Percentiles rank a stretch among this genome's conserved stretches.
phyloP scores from a whole-genome alignment of 495 filamentous ascomycete genomes.

The Beverwykella pulmonaria region DNA sequence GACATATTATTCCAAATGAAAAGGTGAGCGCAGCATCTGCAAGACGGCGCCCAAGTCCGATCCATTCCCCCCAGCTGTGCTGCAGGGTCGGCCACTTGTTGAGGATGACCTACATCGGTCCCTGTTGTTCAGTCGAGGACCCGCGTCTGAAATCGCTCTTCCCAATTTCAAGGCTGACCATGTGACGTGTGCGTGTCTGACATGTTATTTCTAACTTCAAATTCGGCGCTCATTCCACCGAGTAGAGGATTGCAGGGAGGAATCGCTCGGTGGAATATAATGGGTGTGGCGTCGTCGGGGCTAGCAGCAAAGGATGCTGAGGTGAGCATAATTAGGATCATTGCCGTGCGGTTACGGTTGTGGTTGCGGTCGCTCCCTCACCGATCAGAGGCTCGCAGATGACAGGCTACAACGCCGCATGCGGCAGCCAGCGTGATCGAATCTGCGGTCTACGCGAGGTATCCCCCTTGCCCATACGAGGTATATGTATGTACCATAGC shows the following conservation, averaged over 20 bases:
- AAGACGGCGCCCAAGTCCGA: not conserved
- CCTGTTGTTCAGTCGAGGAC: too few relatives aligned
- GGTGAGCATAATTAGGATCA: not conserved
- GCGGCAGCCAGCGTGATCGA: not conserved
- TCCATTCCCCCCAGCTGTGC: not conserved
- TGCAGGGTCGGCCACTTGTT: not conserved
- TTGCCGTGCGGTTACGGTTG: not conserved
- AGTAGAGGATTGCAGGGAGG: not conserved
- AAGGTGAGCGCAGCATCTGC: too few relatives aligned
- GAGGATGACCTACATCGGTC: not conserved
- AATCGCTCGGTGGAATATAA: not conserved
- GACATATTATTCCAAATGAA: not conserved
- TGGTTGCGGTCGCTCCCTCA: not conserved
- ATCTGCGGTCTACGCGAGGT: not conserved
- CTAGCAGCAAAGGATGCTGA: not conserved
- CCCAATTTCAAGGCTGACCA: too few relatives aligned
- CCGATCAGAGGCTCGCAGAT: not conserved
- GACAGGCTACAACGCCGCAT: not conserved
- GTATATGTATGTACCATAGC: not conserved
- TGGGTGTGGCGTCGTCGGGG: not conserved
- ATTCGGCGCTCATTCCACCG: not conserved
- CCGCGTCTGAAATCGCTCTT: too few relatives aligned
- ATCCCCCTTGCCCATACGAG: not conserved
- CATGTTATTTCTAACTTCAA: too few relatives aligned
- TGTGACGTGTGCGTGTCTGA: too few relatives aligned